phyloP scores from a whole-genome alignment of 306 rosid genomes.

The Trichosanthes cucumerina region DNA sequence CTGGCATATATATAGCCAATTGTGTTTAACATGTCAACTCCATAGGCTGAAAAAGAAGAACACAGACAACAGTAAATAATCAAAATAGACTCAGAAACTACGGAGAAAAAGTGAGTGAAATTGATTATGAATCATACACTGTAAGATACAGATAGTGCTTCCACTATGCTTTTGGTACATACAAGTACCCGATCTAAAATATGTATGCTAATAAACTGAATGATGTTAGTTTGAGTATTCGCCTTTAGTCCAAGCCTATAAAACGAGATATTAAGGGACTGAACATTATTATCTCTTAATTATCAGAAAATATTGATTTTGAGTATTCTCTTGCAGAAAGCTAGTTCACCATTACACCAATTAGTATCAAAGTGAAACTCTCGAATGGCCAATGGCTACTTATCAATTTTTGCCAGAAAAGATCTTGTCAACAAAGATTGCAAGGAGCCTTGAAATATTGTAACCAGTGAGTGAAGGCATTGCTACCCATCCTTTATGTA shows the following conservation, averaged over 20 bases:
- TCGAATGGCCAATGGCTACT: neutral
- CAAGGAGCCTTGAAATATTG: neutral
- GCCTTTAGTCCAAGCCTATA: neutral
- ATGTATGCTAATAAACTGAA: neutral
- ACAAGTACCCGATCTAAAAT: neutral
- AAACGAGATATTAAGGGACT: neutral
- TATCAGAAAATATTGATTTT: neutral
- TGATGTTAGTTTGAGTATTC: neutral
- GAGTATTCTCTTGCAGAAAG: neutral
- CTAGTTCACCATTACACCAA: neutral
- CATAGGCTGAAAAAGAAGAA: constrained; percentile 52
- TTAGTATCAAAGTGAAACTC: neutral
- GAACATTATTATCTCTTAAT: neutral
- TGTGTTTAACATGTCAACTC: constrained; percentile 88
- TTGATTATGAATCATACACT: neutral
- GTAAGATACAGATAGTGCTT: neutral
- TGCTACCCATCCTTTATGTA: neutral
- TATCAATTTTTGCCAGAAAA: neutral
- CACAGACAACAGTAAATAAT: neutral
- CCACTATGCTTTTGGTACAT: neutral
- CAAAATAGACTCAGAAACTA: neutral
- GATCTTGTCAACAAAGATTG: neutral
- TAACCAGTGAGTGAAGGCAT: neutral
- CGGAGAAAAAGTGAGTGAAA: neutral
- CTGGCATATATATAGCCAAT: constrained; percentile 94